Percentiles rank a stretch among this genome's conserved stretches.
Conservation (phyloP, 805 yeast genomes). For the Starmerella ratchasimensis region DNA sequence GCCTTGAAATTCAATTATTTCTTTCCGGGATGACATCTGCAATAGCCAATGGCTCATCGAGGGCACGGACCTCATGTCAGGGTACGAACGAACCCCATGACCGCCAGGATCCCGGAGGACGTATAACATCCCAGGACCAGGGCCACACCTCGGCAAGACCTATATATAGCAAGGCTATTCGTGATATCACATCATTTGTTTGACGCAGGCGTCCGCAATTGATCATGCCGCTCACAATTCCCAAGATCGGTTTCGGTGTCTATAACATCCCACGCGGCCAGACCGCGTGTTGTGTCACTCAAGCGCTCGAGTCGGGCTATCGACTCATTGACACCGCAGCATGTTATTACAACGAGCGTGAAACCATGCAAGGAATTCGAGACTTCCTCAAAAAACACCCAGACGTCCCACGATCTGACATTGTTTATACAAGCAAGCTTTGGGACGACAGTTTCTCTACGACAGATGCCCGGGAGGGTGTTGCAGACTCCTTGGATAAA, state of each 20-base stretch:
- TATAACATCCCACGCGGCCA: slow-evolving; percentile 19
- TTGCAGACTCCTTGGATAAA: slow-evolving; percentile 38
- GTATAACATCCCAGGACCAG: no score
- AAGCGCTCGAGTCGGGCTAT: slow-evolving; percentile 51
- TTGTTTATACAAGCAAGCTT: slow-evolving; percentile 50
- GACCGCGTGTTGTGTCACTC: slow-evolving; percentile 31
- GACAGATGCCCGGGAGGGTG: slow-evolving; percentile 41
- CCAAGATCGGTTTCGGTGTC: slow-evolving; percentile 23
- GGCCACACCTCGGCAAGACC: no score
- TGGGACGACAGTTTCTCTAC: slow-evolving; percentile 60
- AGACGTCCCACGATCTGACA: slow-evolving; percentile 38
- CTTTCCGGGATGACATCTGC: no score
- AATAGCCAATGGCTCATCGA: no score
- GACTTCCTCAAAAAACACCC: slow-evolving; percentile 38
- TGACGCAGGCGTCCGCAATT: no score
- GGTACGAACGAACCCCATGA: no score
- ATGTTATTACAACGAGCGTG: slow-evolving; percentile 49
- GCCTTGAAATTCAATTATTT: no score
- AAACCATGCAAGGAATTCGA: slow-evolving; percentile 46
- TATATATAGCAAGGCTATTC: no score
- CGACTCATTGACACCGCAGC: slow-evolving; percentile 65
- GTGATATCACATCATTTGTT: no score
- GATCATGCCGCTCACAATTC: slow-evolving; percentile 14
- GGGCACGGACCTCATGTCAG: no score
- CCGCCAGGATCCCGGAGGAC: no score